Percentiles rank a stretch among this genome's conserved stretches.
Conservation (phyloP, 2,329 filamentous ascomycete species). For the Capronia americana region DNA sequence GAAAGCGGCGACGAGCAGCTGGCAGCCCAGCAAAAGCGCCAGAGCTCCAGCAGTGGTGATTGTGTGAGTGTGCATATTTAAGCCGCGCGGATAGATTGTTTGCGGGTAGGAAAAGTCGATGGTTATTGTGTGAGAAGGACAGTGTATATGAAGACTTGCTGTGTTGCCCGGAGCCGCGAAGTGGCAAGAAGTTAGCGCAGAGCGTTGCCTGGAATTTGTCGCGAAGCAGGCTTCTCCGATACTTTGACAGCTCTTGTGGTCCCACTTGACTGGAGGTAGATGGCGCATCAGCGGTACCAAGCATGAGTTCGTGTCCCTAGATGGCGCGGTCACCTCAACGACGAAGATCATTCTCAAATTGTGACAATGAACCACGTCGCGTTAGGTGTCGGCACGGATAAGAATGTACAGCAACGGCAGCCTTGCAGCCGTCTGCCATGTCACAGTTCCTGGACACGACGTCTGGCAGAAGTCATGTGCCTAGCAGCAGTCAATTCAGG, state of each 20-base stretch:
- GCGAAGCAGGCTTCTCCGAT: neutral
- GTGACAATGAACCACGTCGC: neutral
- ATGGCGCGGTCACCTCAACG: neutral
- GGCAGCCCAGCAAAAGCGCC: conserved; percentile 13
- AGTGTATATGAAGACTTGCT: neutral
- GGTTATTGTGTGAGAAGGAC: neutral
- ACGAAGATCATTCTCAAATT: neutral
- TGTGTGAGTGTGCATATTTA: conserved; percentile 17
- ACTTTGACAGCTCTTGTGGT: conserved; percentile 24
- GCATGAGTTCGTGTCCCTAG: neutral
- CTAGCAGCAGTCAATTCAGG: neutral
- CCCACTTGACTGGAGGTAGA: conserved; percentile 14
- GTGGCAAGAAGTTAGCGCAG: conserved; percentile 21
- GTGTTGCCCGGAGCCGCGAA: conserved; percentile 1
- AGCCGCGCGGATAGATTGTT: neutral
- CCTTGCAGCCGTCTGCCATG: neutral
- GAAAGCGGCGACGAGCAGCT: conserved; percentile 24
- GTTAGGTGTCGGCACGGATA: neutral
- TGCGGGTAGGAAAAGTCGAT: neutral
- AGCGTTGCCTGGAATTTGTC: conserved; percentile 15
- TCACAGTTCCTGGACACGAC: neutral
- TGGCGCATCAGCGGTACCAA: neutral
- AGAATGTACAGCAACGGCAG: neutral
- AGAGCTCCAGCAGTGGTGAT: conserved; percentile 8
- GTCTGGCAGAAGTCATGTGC: neutral